phyloP scores from a whole-genome alignment of 148 eudicot genomes.

The Fagopyrum homotropicum region DNA sequence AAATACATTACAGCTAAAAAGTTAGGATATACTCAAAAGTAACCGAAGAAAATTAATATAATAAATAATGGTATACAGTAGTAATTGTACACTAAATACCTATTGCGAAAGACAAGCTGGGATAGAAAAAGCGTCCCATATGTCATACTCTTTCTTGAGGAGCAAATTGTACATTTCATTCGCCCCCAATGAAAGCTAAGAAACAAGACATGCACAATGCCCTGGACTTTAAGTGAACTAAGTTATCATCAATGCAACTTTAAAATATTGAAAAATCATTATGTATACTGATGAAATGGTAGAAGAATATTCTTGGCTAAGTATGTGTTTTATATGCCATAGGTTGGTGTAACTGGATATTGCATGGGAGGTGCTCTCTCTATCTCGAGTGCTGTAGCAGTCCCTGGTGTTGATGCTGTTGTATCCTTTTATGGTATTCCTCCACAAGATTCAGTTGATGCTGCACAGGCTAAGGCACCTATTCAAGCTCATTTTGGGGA shows the following conservation, averaged over 20 bases:
- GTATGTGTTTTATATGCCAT: not conserved
- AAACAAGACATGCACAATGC: not conserved
- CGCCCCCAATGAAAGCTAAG: not conserved
- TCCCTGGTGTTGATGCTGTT: conserved; percentile 79
- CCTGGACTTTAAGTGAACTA: not conserved
- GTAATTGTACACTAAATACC: not conserved
- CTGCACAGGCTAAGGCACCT: conserved; percentile 67
- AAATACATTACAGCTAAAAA: too few species aligned
- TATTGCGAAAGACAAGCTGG: not conserved
- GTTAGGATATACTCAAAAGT: too few species aligned
- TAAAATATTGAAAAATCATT: not conserved
- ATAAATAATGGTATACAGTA: too few species aligned
- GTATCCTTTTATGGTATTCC: conserved; percentile 87
- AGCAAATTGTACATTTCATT: not conserved
- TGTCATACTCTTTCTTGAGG: not conserved
- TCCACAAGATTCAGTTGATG: conserved; percentile 72
- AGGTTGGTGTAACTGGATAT: conserved; percentile 94
- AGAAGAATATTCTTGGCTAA: not conserved
- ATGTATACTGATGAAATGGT: not conserved
- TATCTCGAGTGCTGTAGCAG: conserved; percentile 70
- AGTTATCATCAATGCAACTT: not conserved
- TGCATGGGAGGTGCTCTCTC: conserved; percentile 98
- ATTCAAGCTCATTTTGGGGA: conserved; percentile 90
- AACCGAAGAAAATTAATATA: too few species aligned
- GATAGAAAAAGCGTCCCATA: not conserved